Base-by-base conservation (phyloP, 164 flowering plant genomes). In the Vitis labrusca region DNA sequence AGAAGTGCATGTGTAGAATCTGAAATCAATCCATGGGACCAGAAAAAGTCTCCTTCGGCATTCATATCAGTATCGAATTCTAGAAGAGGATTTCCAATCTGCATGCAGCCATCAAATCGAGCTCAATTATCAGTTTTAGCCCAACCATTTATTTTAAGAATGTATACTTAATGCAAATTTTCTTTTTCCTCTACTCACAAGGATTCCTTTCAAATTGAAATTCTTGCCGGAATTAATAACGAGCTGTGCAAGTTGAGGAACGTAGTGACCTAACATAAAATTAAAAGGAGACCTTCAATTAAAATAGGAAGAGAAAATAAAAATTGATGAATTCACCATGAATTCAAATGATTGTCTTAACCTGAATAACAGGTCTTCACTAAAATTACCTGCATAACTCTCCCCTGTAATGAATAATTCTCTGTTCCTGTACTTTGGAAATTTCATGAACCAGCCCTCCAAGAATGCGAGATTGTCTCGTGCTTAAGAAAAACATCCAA, bases 11-110 rank as follows among this genome's bases (percentile, higher is more conserved):
- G 86, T 5, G 97, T 85, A 6, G 91, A 59, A 77, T 89, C 93
- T 19, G 93, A 87, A 82, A 89, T 87, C 65, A 89, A 67, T 1
- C 93, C 93, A 73, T 87, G 93, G 71, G 93, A 87, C 93, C 93
- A 89, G 53, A 87, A 81, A 70, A 70, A 89, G 63, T 87, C 91
- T 0, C 89, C 91, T 71, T 88, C 79, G 14, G 93, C 85, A 71
- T 89, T 89, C 74, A 85, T 87, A 66, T 89, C 93, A 0, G 84
- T 85, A 1, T 82, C 78, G 54, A 73, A 87, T 54, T 87, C 93
- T 10, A 89, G 64, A 32, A 32, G 44, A 32, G 44, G 44, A 32
- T 32, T 32, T 32, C 44, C 44, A 32, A 32, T 32, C 44, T 32
- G 44, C 44, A 32, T 3, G 44, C 44, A 32, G 7, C 5, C 44